Evolutionary conservation across 73 alveolate species (phyloP).

Genomic region (Tetrahymena elliotti): DNA sequence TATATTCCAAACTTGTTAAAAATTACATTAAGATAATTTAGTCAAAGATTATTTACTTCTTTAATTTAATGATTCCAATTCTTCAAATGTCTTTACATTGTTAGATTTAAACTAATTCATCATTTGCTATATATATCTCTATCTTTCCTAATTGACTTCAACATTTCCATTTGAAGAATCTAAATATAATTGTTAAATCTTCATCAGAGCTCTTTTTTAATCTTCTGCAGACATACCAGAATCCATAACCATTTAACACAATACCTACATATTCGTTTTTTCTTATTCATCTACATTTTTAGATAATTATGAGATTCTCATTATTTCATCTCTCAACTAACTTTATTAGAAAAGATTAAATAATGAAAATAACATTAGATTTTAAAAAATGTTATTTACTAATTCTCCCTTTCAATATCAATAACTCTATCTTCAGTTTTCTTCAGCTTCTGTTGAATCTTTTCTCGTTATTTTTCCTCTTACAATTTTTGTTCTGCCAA

Average conservation of each 20-base stretch:
- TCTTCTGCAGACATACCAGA: background rate
- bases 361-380: no score
- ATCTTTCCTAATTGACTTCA: background rate
- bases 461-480: background rate
- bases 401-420: background rate
- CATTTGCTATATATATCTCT: background rate
- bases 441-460: background rate
- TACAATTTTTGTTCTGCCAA: background rate
- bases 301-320: background rate
- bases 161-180: background rate
- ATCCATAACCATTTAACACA: background rate
- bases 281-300: background rate
- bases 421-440: background rate
- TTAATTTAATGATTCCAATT: background rate
- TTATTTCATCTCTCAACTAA: background rate
- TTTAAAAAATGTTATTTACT: background rate
- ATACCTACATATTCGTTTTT: background rate
- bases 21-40: background rate
- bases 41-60: background rate
- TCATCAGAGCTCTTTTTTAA: background rate
- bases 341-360: background rate
- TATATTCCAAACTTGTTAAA: background rate
- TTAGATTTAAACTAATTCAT: background rate
- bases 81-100: background rate
- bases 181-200: background rate